Base-by-base conservation (phyloP, 345 rosid species). In the Durio zibethinus region DNA sequence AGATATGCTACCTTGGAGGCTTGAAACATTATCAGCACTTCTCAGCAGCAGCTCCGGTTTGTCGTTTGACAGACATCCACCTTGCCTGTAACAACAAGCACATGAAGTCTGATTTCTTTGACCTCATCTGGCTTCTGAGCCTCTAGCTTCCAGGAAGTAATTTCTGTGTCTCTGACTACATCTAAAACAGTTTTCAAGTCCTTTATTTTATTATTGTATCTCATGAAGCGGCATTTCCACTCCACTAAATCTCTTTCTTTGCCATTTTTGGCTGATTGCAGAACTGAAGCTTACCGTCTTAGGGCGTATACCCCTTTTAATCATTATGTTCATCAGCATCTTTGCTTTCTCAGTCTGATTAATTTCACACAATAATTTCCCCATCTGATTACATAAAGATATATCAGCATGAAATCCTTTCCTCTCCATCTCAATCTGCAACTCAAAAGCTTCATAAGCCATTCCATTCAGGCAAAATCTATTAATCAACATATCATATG, bases 381-480 rank as follows among this genome's bases (percentile, higher is more conserved):
- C 82, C 40, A 85, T 75, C 35, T 43, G 74, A 66, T 79, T 56
- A 57, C 76, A 75, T 9, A 75, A 0, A 9, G 68, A 61, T 36
- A 56, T 43, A 79, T 85, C 83, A 3, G 67, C 80, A 72, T 74
- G 47, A 38, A 73, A 78, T 52, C 90, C 88, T 63, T 78, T 83
- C 63, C 69, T 78, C 81, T 69, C 72, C 88, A 83, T 87, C 84
- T 82, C 77, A 77, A 70, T 75, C 62, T 64, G 77, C 83, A 87
- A 59, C 54, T 80, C 80, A 48, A 76, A 80, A 77, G 88, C 82
- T 67, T 84, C 62, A 72, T 76, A 72, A 0, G 75, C 75, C 88
- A 86, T 85, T 68, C 86, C 92, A 67, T 2, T 83, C 21, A 23
- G 16, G 29, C 80, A 81, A 75, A 77, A 85, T 40, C 81, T 83